phyloP scores from a whole-genome alignment of 768 basidiomycete species.

The Suillus weaverae region DNA sequence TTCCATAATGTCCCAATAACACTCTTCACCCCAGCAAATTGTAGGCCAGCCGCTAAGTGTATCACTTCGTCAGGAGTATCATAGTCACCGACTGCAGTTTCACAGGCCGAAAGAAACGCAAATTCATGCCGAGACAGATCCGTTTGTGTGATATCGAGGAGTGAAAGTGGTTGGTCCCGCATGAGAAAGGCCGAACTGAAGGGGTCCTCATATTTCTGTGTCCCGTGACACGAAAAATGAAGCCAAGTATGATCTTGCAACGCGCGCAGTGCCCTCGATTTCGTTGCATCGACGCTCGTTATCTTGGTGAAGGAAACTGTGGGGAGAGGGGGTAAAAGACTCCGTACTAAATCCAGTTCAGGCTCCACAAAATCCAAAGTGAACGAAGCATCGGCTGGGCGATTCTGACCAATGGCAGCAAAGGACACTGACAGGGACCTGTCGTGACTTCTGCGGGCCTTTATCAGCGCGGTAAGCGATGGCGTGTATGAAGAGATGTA shows the following conservation, averaged over 20 bases:
- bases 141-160: too few species aligned
- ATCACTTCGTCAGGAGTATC: conserved; percentile 19
- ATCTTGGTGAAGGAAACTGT: too few species aligned
- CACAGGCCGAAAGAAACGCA: background rate
- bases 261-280: background rate
- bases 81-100: conserved; percentile 8
- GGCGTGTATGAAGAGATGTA: conserved; percentile 3
- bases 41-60: conserved; percentile 21
- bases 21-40: background rate
- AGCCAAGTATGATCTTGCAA: conserved; percentile 12
- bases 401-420: conserved; percentile 11
- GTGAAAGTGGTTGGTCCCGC: too few species aligned
- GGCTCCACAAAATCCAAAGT: background rate
- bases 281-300: too few species aligned
- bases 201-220: conserved; percentile 7
- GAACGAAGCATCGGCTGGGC: background rate
- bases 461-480: background rate
- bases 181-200: conserved; percentile 10
- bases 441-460: conserved; percentile 3
- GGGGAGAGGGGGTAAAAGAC: background rate
- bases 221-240: conserved; percentile 23
- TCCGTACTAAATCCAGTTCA: background rate
- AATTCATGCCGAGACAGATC: too few species aligned
- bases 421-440: background rate
- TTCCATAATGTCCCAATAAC: background rate